Conservation (phyloP, 495 filamentous ascomycete species). For the Alectoria sarmentosa region DNA sequence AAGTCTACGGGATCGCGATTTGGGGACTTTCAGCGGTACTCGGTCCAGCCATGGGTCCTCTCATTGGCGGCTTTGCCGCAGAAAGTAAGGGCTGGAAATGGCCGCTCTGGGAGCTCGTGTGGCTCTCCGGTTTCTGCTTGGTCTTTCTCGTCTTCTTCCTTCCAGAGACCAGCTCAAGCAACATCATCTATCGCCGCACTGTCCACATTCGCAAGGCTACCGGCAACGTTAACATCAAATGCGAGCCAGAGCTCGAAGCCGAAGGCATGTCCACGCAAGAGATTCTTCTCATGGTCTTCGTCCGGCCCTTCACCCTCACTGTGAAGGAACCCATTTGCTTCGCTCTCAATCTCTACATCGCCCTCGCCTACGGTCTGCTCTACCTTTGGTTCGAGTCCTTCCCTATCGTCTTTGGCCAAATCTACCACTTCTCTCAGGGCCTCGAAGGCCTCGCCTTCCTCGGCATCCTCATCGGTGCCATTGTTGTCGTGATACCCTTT, state of each 20-base stretch:
- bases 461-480: constrained; percentile 40
- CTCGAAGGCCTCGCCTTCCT: constrained; percentile 44
- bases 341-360: constrained; percentile 46
- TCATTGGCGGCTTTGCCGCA: constrained; percentile 38
- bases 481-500: constrained; percentile 38
- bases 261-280: constrained; percentile 29
- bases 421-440: constrained; percentile 43
- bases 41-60: constrained; percentile 39
- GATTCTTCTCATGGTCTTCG: constrained; percentile 31
- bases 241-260: constrained; percentile 38
- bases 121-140: constrained; percentile 28
- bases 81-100: constrained; percentile 36
- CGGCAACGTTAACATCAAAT: constrained; percentile 30
- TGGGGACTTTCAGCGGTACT: constrained; percentile 33
- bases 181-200: constrained; percentile 31
- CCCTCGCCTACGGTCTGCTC: constrained; percentile 46
- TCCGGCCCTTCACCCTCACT: constrained; percentile 39
- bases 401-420: constrained; percentile 44
- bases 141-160: constrained; percentile 30
- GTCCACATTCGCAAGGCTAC: constrained; percentile 29
- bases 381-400: constrained; percentile 55
- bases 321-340: constrained; percentile 46
- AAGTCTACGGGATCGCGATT: constrained; percentile 25
- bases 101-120: constrained; percentile 39
- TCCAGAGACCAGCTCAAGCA: constrained; percentile 27